A percentile compares a stretch with the other conserved stretches of the same genome.
Evolutionary conservation across 768 basidiomycete genomes (phyloP).

Genomic region (Suillus subalutaceus): DNA sequence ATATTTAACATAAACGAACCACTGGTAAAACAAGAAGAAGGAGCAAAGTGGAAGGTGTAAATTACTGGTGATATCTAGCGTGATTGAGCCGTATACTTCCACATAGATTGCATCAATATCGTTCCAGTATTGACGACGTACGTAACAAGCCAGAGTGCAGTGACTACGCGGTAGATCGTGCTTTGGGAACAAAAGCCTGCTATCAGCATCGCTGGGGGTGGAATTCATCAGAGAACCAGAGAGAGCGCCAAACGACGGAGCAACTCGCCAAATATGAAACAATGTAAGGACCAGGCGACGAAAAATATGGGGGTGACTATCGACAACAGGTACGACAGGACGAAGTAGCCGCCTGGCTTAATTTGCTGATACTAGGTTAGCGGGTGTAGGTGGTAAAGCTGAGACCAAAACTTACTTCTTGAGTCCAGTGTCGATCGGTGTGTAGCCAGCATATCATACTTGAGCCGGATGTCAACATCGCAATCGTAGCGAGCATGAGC

Average conservation of each 20-base stretch:
- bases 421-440: neutral
- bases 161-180: neutral
- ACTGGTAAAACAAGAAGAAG: no score
- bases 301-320: neutral
- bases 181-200: neutral
- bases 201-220: neutral
- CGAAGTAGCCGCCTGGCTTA: neutral
- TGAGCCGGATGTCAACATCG: neutral
- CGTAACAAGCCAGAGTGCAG: neutral
- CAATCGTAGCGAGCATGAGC: neutral
- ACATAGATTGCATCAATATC: neutral
- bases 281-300: neutral
- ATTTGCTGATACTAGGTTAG: neutral
- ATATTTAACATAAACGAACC: no score
- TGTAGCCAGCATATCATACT: neutral
- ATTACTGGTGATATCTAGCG: no score
- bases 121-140: neutral
- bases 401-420: neutral
- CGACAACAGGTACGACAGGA: neutral
- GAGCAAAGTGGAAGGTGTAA: no score
- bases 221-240: neutral
- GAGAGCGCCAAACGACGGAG: neutral
- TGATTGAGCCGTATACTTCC: neutral
- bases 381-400: neutral
- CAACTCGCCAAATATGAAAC: neutral